Base-by-base conservation (phyloP, 2,329 filamentous ascomycete genomes). In the Aschersonia sp. region DNA sequence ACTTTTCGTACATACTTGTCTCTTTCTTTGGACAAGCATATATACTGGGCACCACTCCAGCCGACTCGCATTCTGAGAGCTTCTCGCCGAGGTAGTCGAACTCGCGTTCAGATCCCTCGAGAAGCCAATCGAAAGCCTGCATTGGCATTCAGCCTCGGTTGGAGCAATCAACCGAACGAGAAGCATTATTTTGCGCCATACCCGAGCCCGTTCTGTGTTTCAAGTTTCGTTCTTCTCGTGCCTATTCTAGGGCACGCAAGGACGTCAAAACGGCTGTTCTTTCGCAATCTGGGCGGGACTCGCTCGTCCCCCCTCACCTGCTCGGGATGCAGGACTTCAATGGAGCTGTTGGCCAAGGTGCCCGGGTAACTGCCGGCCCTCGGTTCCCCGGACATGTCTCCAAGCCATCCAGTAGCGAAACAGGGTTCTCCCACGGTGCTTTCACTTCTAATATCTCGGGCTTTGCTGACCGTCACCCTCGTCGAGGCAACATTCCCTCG, bases 321-420 rank as follows among this genome's bases (percentile, higher is more conserved):
- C 80, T 90, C 72, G 81, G 79, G 69, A 96, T 96, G 89, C 89
- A 94, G 78, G 85, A 86, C 68, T 80, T 87, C 68, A 81, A 85
- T 59, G 73, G 75, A 56, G 72, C 76, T 56, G 73, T 78, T 54
- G 74, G 70, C 58, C 61, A 63, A 48, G 57, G 57, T 43, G 56
- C 53, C 44, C 59, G 61, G 43, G 58, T 56, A 44, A 55, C 78
- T 70, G 61, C 74, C 72, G 56, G 76, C 70, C 73, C 63, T 64
- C 85, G 78, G 69, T 83, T 83, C 58, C 71, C 70, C 41, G 80
- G 81, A 56, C 79, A 84, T 59, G 78, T 79, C 52, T 87, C 85
- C 49, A 94, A 94, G 71, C 82, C 86, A 52, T 85, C 84, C 54
- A 86, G 78, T 66, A 80, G 86, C 61, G 84, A 89, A 57, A 92